phyloP scores from a whole-genome alignment of 306 rosid species.

The Prinsepia uniflora region DNA sequence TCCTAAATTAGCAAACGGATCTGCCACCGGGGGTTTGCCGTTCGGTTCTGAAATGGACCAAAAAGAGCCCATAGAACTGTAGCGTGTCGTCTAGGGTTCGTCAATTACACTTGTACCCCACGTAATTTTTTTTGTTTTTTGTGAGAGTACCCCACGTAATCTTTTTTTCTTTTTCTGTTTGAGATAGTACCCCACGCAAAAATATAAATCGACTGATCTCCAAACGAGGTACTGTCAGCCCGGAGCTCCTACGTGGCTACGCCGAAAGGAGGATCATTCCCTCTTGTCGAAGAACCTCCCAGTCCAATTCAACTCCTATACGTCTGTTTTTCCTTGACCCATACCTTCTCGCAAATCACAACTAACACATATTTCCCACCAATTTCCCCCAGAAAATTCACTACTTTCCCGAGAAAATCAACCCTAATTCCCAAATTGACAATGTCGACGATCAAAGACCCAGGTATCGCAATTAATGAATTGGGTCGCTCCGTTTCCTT shows the following conservation, averaged over 20 bases:
- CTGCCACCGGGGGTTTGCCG: too few relatives aligned
- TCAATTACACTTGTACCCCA: too few relatives aligned
- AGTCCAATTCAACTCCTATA: neutral
- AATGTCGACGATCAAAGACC: slow-evolving; percentile 36
- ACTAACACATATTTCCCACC: neutral
- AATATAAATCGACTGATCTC: too few relatives aligned
- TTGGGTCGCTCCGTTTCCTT: slow-evolving; percentile 37
- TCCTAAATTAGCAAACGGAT: too few relatives aligned
- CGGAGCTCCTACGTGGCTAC: too few relatives aligned
- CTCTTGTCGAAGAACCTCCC: neutral
- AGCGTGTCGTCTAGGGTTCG: too few relatives aligned
- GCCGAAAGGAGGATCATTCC: neutral
- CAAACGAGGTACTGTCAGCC: neutral
- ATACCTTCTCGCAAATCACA: neutral
- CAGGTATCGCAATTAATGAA: slow-evolving; percentile 15
- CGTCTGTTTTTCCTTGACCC: neutral
- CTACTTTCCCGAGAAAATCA: slow-evolving; percentile 6
- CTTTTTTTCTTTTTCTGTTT: too few relatives aligned
- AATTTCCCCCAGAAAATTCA: neutral
- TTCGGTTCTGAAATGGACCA: too few relatives aligned
- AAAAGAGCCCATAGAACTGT: too few relatives aligned
- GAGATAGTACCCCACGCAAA: neutral
- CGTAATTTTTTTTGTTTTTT: too few relatives aligned
- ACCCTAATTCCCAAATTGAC: slow-evolving; percentile 7
- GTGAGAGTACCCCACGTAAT: neutral